These are phyloP conservation scores for Aspergillus sojae DNA, from an alignment of 2,329 filamentous ascomycete genomes.

Conservation along the genomic window DNA sequence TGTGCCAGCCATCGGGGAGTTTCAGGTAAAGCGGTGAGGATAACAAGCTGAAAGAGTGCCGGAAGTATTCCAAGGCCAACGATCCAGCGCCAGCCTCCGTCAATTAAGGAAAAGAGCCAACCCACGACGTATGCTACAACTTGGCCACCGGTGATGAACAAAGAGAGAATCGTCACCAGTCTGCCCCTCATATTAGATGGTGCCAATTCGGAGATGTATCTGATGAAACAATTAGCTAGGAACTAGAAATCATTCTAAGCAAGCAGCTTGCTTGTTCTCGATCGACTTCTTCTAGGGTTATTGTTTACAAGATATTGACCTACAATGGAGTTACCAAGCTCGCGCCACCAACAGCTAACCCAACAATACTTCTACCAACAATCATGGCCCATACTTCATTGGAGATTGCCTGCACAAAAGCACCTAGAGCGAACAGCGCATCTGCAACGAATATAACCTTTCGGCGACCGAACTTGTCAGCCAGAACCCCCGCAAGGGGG, in stretches of 20 bases:
- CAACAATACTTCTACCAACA: conserved; percentile 49
- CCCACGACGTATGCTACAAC: conserved; percentile 85
- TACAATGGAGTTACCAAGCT: conserved; percentile 79
- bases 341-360: conserved; percentile 50
- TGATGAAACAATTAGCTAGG: conserved; percentile 21
- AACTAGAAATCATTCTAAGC: not conserved
- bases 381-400: conserved; percentile 50
- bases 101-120: conserved; percentile 67
- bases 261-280: not conserved
- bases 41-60: conserved; percentile 68
- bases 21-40: conserved; percentile 78
- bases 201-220: conserved; percentile 83
- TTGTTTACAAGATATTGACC: conserved; percentile 20
- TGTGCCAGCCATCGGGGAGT: conserved; percentile 86
- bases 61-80: conserved; percentile 82
- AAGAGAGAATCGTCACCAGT: conserved; percentile 76
- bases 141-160: conserved; percentile 87
- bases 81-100: conserved; percentile 83
- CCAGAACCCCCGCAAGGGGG: conserved; percentile 57
- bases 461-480: conserved; percentile 52
- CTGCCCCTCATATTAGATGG: conserved; percentile 75
- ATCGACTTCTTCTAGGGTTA: not conserved
- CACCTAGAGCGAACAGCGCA: conserved; percentile 48
- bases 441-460: conserved; percentile 52
- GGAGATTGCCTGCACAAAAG: conserved; percentile 46